phyloP scores from a whole-genome alignment of 2,329 filamentous ascomycete genomes.

The Colletotrichum melonis region DNA sequence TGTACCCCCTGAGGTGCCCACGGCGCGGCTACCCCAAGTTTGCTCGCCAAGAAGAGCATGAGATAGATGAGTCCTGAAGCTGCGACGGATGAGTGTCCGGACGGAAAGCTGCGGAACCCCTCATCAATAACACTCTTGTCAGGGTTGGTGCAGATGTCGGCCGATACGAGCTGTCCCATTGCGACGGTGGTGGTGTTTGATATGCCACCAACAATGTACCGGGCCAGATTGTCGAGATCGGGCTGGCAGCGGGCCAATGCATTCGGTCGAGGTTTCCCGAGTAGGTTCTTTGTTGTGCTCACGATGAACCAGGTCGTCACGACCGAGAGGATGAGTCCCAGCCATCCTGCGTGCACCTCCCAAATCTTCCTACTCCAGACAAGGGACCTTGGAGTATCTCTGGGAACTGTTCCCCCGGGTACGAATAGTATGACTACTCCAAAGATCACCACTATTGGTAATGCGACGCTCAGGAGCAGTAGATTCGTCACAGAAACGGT shows the following conservation, averaged over 20 bases:
- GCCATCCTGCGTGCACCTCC: constrained; percentile 82
- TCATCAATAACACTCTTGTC: constrained; percentile 69
- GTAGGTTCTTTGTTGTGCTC: constrained; percentile 77
- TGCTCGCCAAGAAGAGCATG: too few relatives aligned
- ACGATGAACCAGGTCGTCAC: constrained; percentile 78
- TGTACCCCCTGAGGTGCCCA: too few relatives aligned
- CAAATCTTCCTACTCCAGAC: constrained; percentile 80
- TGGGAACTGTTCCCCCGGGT: constrained; percentile 69
- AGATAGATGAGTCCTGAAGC: constrained; percentile 52
- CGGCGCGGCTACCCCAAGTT: too few relatives aligned
- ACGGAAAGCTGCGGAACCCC: constrained; percentile 76
- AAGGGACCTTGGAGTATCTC: constrained; percentile 64
- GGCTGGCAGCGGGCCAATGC: constrained; percentile 78
- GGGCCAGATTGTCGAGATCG: constrained; percentile 65
- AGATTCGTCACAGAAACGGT: constrained; percentile 60
- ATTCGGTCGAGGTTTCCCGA: constrained; percentile 75
- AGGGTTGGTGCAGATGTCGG: constrained; percentile 74
- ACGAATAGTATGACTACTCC: constrained; percentile 71
- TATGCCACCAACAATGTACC: constrained; percentile 68
- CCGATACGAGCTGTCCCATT: constrained; percentile 71
- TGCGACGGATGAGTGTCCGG: constrained; percentile 61
- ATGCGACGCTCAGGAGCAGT: too few relatives aligned
- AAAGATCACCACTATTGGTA: constrained; percentile 70
- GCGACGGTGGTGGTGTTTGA: constrained; percentile 56
- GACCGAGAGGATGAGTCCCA: constrained; percentile 76